Conservation (phyloP, 176 grass and related monocot species). For the Areca catechu region DNA sequence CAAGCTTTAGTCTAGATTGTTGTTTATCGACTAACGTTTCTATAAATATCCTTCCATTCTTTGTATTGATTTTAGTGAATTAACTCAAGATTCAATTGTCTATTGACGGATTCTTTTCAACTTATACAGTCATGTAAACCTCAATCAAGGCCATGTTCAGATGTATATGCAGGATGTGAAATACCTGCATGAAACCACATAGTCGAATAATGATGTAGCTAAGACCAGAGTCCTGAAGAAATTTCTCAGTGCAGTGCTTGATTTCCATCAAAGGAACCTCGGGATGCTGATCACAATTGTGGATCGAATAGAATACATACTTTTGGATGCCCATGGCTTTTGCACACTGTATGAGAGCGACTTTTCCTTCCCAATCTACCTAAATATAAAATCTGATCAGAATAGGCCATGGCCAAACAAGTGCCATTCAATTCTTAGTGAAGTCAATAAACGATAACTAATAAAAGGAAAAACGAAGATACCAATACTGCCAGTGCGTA, state of each 20-base stretch:
- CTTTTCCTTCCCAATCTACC: conserved; percentile 99
- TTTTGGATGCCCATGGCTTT: conserved; percentile 99
- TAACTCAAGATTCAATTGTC: too few relatives aligned
- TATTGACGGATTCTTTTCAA: too few relatives aligned
- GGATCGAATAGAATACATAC: conserved; percentile 93
- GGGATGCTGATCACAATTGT: conserved; percentile 96
- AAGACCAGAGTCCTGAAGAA: conserved; percentile 77
- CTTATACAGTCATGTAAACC: too few relatives aligned
- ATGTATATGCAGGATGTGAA: neutral
- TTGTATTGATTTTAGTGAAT: too few relatives aligned
- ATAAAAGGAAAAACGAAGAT: neutral
- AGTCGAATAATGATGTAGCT: conserved; percentile 74
- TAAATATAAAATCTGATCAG: conserved; percentile 44
- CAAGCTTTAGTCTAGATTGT: too few relatives aligned
- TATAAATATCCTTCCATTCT: too few relatives aligned
- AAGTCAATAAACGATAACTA: neutral
- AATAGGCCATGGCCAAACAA: neutral
- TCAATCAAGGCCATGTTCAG: too few relatives aligned
- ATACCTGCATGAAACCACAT: conserved; percentile 97
- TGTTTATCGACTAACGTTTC: too few relatives aligned
- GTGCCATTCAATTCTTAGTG: too few relatives aligned
- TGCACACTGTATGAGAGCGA: conserved; percentile 96
- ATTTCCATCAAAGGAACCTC: conserved; percentile 99
- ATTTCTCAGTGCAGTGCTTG: conserved; percentile 96
- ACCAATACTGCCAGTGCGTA: neutral